Percentiles rank a stretch among this genome's conserved stretches.
phyloP scores from a whole-genome alignment of 164 flowering plant species.

The Umbellularia californica region DNA sequence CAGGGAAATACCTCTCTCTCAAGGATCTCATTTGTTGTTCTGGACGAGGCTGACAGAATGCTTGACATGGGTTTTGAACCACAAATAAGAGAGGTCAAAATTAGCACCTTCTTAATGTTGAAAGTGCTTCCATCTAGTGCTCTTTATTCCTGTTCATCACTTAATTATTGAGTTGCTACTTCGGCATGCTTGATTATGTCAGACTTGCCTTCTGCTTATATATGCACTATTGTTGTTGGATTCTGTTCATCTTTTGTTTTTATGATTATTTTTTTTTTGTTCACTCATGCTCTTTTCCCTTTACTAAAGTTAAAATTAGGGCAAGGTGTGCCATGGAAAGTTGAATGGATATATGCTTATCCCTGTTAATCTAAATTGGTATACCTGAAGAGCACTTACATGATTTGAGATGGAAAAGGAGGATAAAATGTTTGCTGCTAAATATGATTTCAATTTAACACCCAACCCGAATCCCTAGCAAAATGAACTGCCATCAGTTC shows the following conservation, averaged over 20 bases:
- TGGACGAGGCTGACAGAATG: slow-evolving; percentile 82
- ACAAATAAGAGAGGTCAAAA: slow-evolving; percentile 34
- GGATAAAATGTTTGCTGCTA: not conserved
- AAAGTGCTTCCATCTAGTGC: not conserved
- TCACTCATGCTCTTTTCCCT: not conserved
- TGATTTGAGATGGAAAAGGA: not conserved
- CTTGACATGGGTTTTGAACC: slow-evolving; percentile 80
- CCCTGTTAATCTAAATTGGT: not conserved
- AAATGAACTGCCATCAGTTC: not conserved
- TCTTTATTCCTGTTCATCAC: not conserved
- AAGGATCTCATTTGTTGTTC: slow-evolving; percentile 44
- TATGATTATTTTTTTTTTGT: no score
- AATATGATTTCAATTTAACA: not conserved
- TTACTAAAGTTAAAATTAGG: not conserved
- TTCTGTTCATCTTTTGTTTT: not conserved
- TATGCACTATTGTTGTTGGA: not conserved
- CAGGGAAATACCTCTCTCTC: slow-evolving; percentile 48
- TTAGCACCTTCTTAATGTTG: not conserved
- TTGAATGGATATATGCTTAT: not conserved
- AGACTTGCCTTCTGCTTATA: not conserved
- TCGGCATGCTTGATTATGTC: not conserved
- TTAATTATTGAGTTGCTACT: not conserved
- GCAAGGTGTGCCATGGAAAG: not conserved
- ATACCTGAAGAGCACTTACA: no score
- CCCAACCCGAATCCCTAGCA: not conserved